phyloP scores from a whole-genome alignment of 225 moss, liverwort and hornwort genomes.

The Pseudisothecium myosuroides region DNA sequence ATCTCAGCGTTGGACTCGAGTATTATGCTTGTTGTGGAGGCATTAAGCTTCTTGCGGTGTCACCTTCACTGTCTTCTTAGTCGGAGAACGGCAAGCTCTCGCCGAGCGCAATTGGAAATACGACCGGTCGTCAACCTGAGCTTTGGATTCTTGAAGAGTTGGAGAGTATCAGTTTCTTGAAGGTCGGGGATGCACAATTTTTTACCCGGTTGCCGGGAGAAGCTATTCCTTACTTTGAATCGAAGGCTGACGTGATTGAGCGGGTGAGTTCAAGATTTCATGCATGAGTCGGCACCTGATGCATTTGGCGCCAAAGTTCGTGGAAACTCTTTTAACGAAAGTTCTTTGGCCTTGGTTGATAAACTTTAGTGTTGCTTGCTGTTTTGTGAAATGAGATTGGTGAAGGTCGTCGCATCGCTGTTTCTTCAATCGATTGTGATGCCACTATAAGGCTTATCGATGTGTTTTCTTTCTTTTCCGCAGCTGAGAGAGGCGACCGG shows the following conservation, averaged over 20 bases:
- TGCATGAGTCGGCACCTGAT: not conserved
- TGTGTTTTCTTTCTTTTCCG: not conserved
- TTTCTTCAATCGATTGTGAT: not conserved
- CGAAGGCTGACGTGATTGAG: not conserved
- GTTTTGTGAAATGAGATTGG: not conserved
- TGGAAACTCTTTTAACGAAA: not conserved
- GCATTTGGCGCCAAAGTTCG: not conserved
- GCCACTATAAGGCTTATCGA: not conserved
- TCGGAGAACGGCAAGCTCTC: not conserved
- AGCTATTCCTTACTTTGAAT: not conserved
- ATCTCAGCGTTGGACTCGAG: not conserved
- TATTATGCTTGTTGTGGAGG: not conserved
- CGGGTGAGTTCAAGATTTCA: slow-evolving; percentile 17
- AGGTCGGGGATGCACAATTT: not conserved
- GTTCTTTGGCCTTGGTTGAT: not conserved
- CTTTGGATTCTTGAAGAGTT: not conserved
- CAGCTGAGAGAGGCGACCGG: not conserved
- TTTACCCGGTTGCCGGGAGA: not conserved
- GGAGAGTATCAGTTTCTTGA: not conserved
- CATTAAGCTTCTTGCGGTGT: not conserved
- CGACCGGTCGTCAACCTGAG: not conserved
- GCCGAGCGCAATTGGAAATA: not conserved
- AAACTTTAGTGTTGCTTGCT: not conserved
- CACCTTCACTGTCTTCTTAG: not conserved
- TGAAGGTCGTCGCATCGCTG: not conserved